A percentile compares a stretch with the other conserved stretches of the same genome.
These are phyloP conservation scores for Quercus robur DNA, from an alignment of 306 rosid genomes.

Conservation along the genomic window DNA sequence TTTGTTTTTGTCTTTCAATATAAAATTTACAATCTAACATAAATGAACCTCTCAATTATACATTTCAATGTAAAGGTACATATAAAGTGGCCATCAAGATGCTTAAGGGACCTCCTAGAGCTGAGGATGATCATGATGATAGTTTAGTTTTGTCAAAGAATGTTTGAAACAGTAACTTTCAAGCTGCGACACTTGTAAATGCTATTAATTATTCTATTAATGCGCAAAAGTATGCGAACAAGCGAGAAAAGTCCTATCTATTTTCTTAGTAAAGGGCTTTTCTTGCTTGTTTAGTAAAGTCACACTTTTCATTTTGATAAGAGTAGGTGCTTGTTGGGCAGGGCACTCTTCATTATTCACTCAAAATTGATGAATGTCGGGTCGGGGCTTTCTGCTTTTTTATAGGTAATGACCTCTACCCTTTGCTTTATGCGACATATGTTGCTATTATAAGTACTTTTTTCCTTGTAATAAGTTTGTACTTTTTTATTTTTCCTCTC, in stretches of 20 bases:
- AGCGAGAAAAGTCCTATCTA: no score
- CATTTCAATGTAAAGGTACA: conserved; percentile 23
- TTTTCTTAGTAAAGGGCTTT: no score
- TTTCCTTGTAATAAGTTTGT: not conserved
- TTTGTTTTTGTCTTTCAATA: not conserved
- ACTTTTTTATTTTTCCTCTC: no score
- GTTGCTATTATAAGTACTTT: not conserved
- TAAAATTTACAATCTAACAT: not conserved
- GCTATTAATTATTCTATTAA: conserved; percentile 7
- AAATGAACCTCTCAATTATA: not conserved
- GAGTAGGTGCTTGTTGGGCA: no score
- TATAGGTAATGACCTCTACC: conserved; percentile 21
- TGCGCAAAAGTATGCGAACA: no score
- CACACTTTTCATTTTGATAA: no score
- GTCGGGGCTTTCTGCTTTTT: no score
- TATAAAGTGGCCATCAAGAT: conserved; percentile 16
- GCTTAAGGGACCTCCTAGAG: conserved; percentile 20
- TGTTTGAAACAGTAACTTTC: conserved; percentile 29
- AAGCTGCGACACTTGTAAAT: conserved; percentile 32
- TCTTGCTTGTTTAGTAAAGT: no score
- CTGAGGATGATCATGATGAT: conserved; percentile 25
- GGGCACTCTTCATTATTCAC: no score
- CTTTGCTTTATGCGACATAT: not conserved
- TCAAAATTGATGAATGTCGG: no score
- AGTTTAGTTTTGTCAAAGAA: conserved; percentile 26